Conservation (phyloP, 768 basidiomycete species). For the Tylopilus subfusipes region DNA sequence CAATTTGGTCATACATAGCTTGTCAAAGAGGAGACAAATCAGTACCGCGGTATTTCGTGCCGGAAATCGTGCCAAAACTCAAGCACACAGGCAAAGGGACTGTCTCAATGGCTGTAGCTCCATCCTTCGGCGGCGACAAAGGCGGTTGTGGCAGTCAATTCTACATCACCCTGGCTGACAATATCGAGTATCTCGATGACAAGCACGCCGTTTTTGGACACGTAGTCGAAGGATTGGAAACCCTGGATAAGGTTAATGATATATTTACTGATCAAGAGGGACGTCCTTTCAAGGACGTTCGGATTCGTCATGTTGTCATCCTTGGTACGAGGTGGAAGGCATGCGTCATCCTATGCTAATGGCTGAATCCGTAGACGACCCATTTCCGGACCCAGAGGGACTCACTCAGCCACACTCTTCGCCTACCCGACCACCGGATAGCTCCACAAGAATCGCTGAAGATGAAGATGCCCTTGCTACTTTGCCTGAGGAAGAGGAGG, state of each 20-base stretch:
- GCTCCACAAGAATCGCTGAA: conserved; percentile 86
- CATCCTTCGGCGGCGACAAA: conserved; percentile 58
- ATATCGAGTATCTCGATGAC: conserved; percentile 93
- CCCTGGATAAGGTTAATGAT: conserved; percentile 89
- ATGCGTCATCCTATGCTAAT: conserved; percentile 3
- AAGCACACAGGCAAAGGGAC: conserved; percentile 87
- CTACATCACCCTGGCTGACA: conserved; percentile 89
- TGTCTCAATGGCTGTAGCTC: conserved; percentile 96
- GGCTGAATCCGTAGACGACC: conserved; percentile 65
- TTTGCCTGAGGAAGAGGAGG: conserved; percentile 83
- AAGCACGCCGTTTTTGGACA: conserved; percentile 93
- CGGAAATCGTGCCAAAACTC: conserved; percentile 73
- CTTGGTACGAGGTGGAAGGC: conserved; percentile 53
- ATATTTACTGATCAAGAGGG: conserved; percentile 86
- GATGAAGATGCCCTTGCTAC: conserved; percentile 87
- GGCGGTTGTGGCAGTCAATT: conserved; percentile 95
- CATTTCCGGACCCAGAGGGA: conserved; percentile 84
- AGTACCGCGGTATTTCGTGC: conserved; percentile 79
- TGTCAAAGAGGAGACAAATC: conserved; percentile 36
- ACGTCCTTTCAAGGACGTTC: conserved; percentile 87
- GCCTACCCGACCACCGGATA: conserved; percentile 80
- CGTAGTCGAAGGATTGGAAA: conserved; percentile 92
- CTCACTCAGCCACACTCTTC: conserved; percentile 69
- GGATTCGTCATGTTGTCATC: conserved; percentile 94
- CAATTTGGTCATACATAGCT: conserved; percentile 73